These are phyloP conservation scores for Trichoderma sp. DNA, from an alignment of 2,329 filamentous ascomycete genomes.

Conservation along the genomic window DNA sequence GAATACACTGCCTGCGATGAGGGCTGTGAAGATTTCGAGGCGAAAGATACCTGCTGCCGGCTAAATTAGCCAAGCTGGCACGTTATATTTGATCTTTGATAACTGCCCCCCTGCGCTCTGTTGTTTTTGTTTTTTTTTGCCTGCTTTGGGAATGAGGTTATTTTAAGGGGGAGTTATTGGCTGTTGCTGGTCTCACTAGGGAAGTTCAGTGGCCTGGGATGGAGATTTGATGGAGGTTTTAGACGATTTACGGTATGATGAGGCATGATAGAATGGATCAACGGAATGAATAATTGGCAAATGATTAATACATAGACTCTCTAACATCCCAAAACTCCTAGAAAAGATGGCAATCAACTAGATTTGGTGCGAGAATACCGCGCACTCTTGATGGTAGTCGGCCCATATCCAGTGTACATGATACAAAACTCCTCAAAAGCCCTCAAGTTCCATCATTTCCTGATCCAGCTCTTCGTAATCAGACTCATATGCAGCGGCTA, in stretches of 20 bases:
- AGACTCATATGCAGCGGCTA: slow-evolving; percentile 46
- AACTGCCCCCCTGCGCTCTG: background rate
- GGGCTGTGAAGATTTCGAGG: slow-evolving; percentile 53
- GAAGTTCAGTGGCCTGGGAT: background rate
- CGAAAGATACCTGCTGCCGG: slow-evolving; percentile 27
- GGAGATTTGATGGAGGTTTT: background rate
- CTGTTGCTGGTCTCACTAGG: background rate
- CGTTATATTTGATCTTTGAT: background rate
- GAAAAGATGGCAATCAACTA: background rate
- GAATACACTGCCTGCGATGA: slow-evolving; percentile 55
- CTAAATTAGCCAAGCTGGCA: background rate
- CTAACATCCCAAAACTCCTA: background rate
- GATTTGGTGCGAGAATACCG: background rate
- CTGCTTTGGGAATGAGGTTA: background rate
- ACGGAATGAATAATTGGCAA: background rate
- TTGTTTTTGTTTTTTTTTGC: background rate
- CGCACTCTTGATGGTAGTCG: background rate
- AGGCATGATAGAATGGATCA: background rate
- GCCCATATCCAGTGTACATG: background rate
- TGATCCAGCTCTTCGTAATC: slow-evolving; percentile 53
- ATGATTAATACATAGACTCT: slow-evolving; percentile 6
- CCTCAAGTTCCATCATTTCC: slow-evolving; percentile 53
- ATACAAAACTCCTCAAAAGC: slow-evolving; percentile 26
- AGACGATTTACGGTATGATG: background rate
- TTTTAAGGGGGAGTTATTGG: background rate